These are phyloP conservation scores for Helichrysum umbraculigerum DNA, from an alignment of 129 eudicot species.

Conservation along the genomic window DNA sequence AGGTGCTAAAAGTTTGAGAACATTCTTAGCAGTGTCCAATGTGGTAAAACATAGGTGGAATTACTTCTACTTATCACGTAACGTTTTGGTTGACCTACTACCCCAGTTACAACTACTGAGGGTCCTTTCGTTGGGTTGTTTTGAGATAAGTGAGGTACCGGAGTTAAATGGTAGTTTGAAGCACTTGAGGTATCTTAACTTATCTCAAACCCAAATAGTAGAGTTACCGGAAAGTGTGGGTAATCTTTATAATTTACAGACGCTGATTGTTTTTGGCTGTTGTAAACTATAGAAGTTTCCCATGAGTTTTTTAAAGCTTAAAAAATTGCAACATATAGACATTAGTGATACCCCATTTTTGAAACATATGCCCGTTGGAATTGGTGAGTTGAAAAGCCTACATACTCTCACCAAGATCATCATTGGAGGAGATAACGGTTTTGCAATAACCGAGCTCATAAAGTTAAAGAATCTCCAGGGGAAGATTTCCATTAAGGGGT, in stretches of 20 bases:
- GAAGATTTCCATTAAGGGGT: too few relatives aligned
- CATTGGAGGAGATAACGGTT: not conserved
- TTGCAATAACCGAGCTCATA: too few relatives aligned
- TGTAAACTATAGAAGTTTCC: not conserved
- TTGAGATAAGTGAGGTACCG: not conserved
- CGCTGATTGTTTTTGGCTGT: not conserved
- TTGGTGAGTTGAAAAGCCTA: not conserved
- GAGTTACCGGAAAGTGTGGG: not conserved
- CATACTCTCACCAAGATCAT: constrained; percentile 12
- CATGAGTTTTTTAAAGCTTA: not conserved
- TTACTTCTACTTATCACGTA: not conserved
- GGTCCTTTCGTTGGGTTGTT: not conserved
- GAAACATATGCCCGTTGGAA: not conserved
- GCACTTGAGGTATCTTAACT: constrained; percentile 15
- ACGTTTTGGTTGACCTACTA: not conserved
- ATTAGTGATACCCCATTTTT: not conserved
- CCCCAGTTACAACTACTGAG: not conserved
- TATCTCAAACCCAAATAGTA: constrained; percentile 5
- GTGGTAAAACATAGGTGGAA: not conserved
- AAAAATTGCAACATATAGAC: constrained; percentile 8
- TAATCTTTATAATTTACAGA: constrained; percentile 8
- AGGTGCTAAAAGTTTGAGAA: constrained; percentile 17
- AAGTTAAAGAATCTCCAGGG: too few relatives aligned
- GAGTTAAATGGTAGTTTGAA: constrained; percentile 12
- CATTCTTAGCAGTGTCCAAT: not conserved